Conservation (phyloP, 2,329 filamentous ascomycete species). For the Calonectria henricotiae region DNA sequence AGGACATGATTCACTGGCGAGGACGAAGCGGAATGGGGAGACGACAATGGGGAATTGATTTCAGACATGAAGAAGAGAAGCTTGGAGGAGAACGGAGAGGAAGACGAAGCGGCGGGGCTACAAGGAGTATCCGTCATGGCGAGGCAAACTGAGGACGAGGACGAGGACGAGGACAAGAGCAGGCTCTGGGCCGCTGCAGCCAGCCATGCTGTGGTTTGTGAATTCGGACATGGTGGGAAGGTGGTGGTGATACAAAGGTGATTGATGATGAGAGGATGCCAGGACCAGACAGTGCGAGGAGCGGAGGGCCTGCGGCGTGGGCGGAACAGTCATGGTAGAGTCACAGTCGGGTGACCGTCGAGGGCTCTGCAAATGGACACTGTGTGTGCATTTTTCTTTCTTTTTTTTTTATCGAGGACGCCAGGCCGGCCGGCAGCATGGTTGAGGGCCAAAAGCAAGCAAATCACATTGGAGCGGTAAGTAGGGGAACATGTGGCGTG, state of each 20-base stretch:
- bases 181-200: conserved; percentile 1
- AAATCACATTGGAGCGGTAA: conserved; percentile 1
- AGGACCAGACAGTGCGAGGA: background rate
- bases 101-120: background rate
- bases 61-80: background rate
- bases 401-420: background rate
- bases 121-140: conserved; percentile 14
- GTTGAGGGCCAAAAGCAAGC: conserved; percentile 12
- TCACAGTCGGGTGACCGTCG: no score
- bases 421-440: background rate
- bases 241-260: conserved; percentile 16
- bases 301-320: background rate
- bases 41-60: background rate
- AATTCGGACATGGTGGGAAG: conserved; percentile 16
- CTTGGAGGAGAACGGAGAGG: background rate
- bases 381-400: conserved; percentile 2
- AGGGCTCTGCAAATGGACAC: background rate
- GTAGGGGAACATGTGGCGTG: conserved; percentile 15
- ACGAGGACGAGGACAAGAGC: background rate
- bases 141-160: background rate
- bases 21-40: no score
- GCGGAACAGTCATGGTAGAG: background rate
- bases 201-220: conserved; percentile 19
- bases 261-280: background rate
- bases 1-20: background rate